These are phyloP conservation scores for Pseudogymnoascus verrucosus DNA, from an alignment of 2,329 filamentous ascomycete species.

Conservation along the genomic window DNA sequence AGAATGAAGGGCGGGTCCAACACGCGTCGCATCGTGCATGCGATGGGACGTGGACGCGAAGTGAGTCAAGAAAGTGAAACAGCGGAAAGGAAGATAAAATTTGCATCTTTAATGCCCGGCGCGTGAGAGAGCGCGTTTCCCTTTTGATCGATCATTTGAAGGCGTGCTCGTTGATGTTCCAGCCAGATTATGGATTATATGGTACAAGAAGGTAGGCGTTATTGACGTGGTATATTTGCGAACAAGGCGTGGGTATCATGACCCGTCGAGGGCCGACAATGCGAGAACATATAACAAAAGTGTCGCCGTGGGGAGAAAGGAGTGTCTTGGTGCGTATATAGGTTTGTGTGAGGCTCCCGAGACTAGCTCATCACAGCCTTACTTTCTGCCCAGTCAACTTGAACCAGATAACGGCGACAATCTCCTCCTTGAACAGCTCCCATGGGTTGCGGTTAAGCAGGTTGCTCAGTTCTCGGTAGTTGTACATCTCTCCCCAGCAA, in stretches of 20 bases:
- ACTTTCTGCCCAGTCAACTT: slow-evolving; percentile 50
- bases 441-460: slow-evolving; percentile 76
- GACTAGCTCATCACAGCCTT: slow-evolving; percentile 19
- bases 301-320: neutral
- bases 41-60: slow-evolving; percentile 2
- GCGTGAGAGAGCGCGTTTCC: neutral
- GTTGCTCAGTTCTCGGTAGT: slow-evolving; percentile 86
- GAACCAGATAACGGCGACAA: slow-evolving; percentile 52
- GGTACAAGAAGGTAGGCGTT: slow-evolving; percentile 8
- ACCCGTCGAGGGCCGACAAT: neutral
- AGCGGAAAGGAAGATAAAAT: neutral
- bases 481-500: slow-evolving; percentile 97
- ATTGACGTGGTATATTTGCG: slow-evolving; percentile 6
- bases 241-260: slow-evolving; percentile 10
- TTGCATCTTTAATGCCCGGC: neutral
- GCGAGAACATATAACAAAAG: slow-evolving; percentile 9
- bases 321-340: neutral
- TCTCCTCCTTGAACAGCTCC: slow-evolving; percentile 66
- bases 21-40: neutral
- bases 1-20: neutral
- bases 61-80: neutral
- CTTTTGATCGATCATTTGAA: neutral
- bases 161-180: neutral
- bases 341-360: slow-evolving; percentile 1
- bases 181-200: slow-evolving; percentile 10